Evolutionary conservation across 495 filamentous ascomycete genomes (phyloP).

Genomic region (Neurospora tetraspora): DNA sequence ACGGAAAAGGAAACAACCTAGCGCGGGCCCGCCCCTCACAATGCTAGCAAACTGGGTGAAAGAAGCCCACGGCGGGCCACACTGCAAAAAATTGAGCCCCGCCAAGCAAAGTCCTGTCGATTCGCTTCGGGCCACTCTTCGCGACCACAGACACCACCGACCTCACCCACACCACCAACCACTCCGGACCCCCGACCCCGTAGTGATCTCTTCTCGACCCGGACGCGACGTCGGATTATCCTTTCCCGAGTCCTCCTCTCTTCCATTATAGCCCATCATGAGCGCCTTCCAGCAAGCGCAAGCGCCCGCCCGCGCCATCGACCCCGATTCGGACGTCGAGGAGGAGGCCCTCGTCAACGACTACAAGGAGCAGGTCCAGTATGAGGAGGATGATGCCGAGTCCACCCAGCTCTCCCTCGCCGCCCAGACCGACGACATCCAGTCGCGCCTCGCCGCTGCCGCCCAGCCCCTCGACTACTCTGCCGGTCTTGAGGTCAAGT

Average conservation of each 20-base stretch:
- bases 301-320: slow-evolving; percentile 44
- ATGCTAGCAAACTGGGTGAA: not conserved
- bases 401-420: slow-evolving; percentile 50
- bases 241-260: not conserved
- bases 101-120: slow-evolving; percentile 17
- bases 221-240: slow-evolving; percentile 1
- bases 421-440: slow-evolving; percentile 67
- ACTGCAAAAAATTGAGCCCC: slow-evolving; percentile 25
- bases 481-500: slow-evolving; percentile 88
- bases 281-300: slow-evolving; percentile 41
- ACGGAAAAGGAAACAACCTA: not conserved
- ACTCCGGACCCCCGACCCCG: slow-evolving; percentile 6
- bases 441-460: slow-evolving; percentile 77
- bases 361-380: slow-evolving; percentile 90
- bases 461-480: slow-evolving; percentile 92
- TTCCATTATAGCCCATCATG: slow-evolving; percentile 24
- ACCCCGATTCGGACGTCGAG: slow-evolving; percentile 83
- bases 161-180: slow-evolving; percentile 6
- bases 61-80: not conserved
- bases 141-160: slow-evolving; percentile 14
- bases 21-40: not conserved
- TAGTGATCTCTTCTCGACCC: not conserved
- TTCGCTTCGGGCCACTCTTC: slow-evolving; percentile 16
- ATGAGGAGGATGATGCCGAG: slow-evolving; percentile 74
- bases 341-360: slow-evolving; percentile 91